phyloP scores from a whole-genome alignment of 106 monocot species.

The Acorus calamus region DNA sequence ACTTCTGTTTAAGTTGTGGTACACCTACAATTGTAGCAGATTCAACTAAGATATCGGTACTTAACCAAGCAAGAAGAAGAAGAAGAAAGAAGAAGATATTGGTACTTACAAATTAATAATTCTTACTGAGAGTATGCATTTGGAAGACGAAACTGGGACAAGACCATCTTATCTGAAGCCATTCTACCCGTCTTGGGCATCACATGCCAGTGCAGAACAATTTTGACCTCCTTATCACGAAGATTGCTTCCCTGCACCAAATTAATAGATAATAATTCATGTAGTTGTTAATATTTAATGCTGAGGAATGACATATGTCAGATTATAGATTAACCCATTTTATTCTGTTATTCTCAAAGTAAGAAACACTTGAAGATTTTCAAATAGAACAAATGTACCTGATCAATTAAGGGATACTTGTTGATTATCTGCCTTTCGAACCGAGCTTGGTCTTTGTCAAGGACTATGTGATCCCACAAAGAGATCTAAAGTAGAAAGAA shows the following conservation, averaged over 20 bases:
- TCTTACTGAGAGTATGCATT: constrained; percentile 16
- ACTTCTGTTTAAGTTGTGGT: no score
- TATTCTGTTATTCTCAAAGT: no score
- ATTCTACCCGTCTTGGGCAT: constrained; percentile 49
- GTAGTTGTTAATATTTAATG: neutral
- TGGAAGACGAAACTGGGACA: constrained; percentile 37
- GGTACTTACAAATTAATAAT: no score
- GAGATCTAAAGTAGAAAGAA: constrained; percentile 10
- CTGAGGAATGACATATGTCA: no score
- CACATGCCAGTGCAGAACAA: constrained; percentile 54
- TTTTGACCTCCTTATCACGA: constrained; percentile 32
- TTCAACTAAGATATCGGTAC: no score
- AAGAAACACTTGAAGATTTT: no score
- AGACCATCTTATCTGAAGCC: constrained; percentile 25
- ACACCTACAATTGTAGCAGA: no score
- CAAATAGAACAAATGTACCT: constrained; percentile 20
- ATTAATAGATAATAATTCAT: neutral
- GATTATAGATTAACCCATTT: no score
- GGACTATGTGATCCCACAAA: constrained; percentile 37
- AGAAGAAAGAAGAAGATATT: no score
- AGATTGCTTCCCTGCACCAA: constrained; percentile 52
- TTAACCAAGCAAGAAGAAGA: no score
- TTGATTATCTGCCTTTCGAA: constrained; percentile 13
- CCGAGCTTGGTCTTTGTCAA: constrained; percentile 20
- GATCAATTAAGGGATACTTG: constrained; percentile 48